Percentiles rank a stretch among this genome's conserved stretches.
Evolutionary conservation across 495 filamentous ascomycete genomes (phyloP).

Genomic region (Penicillium flavigenum): DNA sequence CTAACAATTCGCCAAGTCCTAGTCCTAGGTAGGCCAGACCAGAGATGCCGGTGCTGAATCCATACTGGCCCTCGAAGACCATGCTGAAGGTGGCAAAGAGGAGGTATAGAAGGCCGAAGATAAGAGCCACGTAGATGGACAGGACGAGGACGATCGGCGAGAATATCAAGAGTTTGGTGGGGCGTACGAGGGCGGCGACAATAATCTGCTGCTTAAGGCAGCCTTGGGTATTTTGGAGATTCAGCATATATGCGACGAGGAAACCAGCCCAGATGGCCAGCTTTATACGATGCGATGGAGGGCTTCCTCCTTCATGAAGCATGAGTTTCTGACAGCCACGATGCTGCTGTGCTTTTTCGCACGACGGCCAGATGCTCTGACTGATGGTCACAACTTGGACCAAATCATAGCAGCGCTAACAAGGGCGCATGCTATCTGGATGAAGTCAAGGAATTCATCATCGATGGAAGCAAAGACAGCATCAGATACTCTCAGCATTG

Average conservation of each 20-base stretch:
- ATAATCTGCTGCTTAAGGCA: slow-evolving; percentile 10
- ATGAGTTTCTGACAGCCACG: slow-evolving; percentile 3
- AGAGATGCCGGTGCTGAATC: slow-evolving; percentile 31
- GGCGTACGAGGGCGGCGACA: slow-evolving; percentile 4
- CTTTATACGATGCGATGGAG: slow-evolving; percentile 1
- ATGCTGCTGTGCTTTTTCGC: neutral
- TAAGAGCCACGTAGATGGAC: slow-evolving; percentile 58
- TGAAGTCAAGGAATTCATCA: neutral
- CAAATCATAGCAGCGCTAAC: neutral
- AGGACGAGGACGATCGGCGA: slow-evolving; percentile 61
- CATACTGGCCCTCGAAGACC: slow-evolving; percentile 49
- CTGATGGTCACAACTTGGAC: neutral
- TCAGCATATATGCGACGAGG: neutral
- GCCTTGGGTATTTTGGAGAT: slow-evolving; percentile 1
- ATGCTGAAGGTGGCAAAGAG: slow-evolving; percentile 61
- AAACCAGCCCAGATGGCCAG: neutral
- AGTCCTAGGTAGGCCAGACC: slow-evolving; percentile 17
- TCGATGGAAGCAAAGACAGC: neutral
- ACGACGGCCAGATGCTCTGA: neutral
- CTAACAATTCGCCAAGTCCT: slow-evolving; percentile 6
- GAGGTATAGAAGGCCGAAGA: slow-evolving; percentile 58
- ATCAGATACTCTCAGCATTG: neutral
- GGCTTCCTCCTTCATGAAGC: slow-evolving; percentile 1
- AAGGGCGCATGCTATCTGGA: neutral
- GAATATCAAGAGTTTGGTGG: slow-evolving; percentile 30